Base-by-base conservation (phyloP, 805 yeast species). In the Zygosaccharomyces bisporus region DNA sequence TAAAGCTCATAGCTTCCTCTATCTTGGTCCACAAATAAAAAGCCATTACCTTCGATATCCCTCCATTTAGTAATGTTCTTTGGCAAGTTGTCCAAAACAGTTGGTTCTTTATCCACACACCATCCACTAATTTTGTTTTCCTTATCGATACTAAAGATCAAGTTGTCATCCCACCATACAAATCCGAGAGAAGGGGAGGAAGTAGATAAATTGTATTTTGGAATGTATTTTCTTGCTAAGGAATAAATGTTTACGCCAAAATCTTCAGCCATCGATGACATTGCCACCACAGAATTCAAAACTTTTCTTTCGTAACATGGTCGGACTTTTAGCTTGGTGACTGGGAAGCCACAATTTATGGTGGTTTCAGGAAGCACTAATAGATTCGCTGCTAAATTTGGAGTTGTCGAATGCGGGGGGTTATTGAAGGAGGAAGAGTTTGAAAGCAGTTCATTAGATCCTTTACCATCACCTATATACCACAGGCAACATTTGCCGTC, bases 331-430 rank as follows among this genome's bases (percentile, higher is more conserved):
- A 64, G 44, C 34, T 80, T 84, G 53, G 83, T 79, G 1, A 91
- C 83, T 0, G 96, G 86, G 12, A 83, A 83, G 6, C 93, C 81
- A 0, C 95, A 79, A 51, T 77, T 74, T 10, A 91, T 75, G 10
- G 81, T 81, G 52, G 76, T 76, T 25, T 86, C 91, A 0, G 97
- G 95, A 3, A 67, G 57, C 4, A 56, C 55, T 10, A 53, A 34
- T 17, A 48, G 17, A 38, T 47, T 53, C 14, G 79, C 49, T 85
- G 87, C 27, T 85, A 71, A 53, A 27, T 32, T 41, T 13, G 44
- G 39, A 10, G 35, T 33, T 17, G 27, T 23, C 3, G 29, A 40
- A 33, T 46, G 46, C 4, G 44, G 29, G 8, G 34, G 14, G 19
- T 29, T 25, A 12, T 31, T 34, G 10, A 40, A 35, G 7, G 32